These are phyloP conservation scores for Pythium biforme DNA, from an alignment of 352 stramenopile genomes.

Conservation along the genomic window DNA sequence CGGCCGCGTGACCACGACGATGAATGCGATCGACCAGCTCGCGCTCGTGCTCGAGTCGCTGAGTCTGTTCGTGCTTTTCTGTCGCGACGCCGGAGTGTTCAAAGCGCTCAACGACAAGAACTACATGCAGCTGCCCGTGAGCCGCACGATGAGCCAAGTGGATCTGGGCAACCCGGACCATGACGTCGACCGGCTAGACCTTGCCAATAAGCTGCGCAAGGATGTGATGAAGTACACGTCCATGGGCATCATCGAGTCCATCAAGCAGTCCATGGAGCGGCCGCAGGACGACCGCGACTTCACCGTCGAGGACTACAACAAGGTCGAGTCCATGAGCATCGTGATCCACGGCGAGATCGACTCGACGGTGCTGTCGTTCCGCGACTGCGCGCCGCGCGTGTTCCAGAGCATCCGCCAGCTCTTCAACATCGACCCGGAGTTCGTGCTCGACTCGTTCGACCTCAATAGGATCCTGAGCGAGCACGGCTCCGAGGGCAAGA, in stretches of 20 bases:
- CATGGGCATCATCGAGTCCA: slow-evolving; percentile 77
- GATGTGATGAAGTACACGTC: slow-evolving; percentile 88
- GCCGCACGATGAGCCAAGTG: slow-evolving; percentile 20
- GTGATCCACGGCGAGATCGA: slow-evolving; percentile 62
- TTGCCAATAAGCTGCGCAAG: slow-evolving; percentile 80
- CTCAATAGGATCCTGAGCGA: slow-evolving; percentile 68
- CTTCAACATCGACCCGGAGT: slow-evolving; percentile 66
- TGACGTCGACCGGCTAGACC: slow-evolving; percentile 40
- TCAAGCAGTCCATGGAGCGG: slow-evolving; percentile 43
- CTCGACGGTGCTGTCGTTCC: slow-evolving; percentile 61
- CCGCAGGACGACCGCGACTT: slow-evolving; percentile 38
- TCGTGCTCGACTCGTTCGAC: slow-evolving; percentile 79
- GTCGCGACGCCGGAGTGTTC: slow-evolving; percentile 66
- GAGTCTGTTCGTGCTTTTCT: slow-evolving; percentile 73
- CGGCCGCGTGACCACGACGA: slow-evolving; percentile 36
- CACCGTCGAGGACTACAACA: slow-evolving; percentile 68
- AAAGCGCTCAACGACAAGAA: slow-evolving; percentile 31
- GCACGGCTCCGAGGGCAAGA: slow-evolving; percentile 80
- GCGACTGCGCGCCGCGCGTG: slow-evolving; percentile 74
- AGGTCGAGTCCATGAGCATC: slow-evolving; percentile 66
- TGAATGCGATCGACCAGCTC: slow-evolving; percentile 70
- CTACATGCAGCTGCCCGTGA: slow-evolving; percentile 34
- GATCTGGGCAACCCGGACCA: slow-evolving; percentile 10
- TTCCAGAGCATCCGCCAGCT: slow-evolving; percentile 77
- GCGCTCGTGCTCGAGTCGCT: slow-evolving; percentile 71